These are phyloP conservation scores for Talaromyces sp. DNA, from an alignment of 2,329 filamentous ascomycete species.

Conservation along the genomic window DNA sequence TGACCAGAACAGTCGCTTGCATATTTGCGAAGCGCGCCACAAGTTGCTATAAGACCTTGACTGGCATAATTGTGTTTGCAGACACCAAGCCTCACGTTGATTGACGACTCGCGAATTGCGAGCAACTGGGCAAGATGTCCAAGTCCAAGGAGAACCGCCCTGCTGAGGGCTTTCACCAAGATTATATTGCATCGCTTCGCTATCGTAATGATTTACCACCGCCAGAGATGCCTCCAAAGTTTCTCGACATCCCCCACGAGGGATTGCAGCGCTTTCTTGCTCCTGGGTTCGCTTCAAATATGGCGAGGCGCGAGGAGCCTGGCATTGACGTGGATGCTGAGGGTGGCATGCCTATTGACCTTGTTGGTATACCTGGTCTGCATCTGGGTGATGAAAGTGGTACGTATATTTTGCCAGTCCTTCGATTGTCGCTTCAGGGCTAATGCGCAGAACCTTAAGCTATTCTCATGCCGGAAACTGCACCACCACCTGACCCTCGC, in stretches of 20 bases:
- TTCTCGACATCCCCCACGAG: conserved; percentile 93
- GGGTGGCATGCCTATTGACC: conserved; percentile 92
- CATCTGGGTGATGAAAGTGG: conserved; percentile 94
- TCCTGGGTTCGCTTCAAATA: conserved; percentile 79
- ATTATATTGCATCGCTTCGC: conserved; percentile 93
- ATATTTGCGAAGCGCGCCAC: background rate
- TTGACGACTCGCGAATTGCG: background rate
- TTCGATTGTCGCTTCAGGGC: background rate
- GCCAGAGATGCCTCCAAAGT: conserved; percentile 89
- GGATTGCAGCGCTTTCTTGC: conserved; percentile 87
- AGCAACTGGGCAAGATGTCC: conserved; percentile 24
- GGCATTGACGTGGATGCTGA: conserved; percentile 98
- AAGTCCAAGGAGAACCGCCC: conserved; percentile 35
- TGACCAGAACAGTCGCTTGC: background rate
- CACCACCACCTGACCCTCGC: conserved; percentile 69
- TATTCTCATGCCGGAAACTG: conserved; percentile 71
- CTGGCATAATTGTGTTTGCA: background rate
- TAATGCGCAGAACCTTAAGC: conserved; percentile 45
- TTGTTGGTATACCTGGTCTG: conserved; percentile 89
- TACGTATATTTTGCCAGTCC: conserved; percentile 38
- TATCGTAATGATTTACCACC: conserved; percentile 95
- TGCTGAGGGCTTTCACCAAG: conserved; percentile 64
- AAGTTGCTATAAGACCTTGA: background rate
- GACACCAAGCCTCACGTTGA: background rate
- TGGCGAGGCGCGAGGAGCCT: conserved; percentile 84